Conservation (phyloP, 2,329 filamentous ascomycete species). For the Xylariaceae sp. region DNA sequence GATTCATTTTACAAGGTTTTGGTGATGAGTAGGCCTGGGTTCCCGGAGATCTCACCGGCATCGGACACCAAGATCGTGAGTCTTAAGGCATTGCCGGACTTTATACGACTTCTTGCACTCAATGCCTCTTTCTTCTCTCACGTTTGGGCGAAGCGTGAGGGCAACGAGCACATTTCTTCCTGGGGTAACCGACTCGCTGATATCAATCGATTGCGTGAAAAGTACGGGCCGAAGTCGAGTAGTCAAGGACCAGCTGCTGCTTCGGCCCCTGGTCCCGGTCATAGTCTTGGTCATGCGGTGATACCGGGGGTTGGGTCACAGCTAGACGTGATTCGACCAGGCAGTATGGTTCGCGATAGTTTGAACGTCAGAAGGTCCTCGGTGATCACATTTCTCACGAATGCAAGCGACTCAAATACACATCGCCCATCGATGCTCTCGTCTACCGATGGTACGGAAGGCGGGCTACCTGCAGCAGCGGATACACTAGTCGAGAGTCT, state of each 20-base stretch:
- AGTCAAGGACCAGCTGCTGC: constrained; percentile 25
- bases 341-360: constrained; percentile 53
- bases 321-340: constrained; percentile 37
- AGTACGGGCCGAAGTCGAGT: constrained; percentile 45
- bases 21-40: constrained; percentile 79
- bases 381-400: constrained; percentile 60
- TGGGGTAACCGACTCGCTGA: constrained; percentile 85
- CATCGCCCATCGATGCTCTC: constrained; percentile 56
- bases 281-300: constrained; percentile 31
- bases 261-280: constrained; percentile 32
- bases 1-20: constrained; percentile 78
- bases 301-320: constrained; percentile 31
- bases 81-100: constrained; percentile 72
- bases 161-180: constrained; percentile 77
- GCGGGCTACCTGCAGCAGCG: constrained; percentile 31
- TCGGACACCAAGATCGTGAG: constrained; percentile 86
- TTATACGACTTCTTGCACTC: constrained; percentile 82
- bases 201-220: constrained; percentile 76
- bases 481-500: constrained; percentile 43
- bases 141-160: constrained; percentile 76
- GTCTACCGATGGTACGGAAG: constrained; percentile 52
- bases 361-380: constrained; percentile 51
- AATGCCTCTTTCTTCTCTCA: constrained; percentile 91
- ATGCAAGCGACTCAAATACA: constrained; percentile 50
- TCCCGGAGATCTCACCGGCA: constrained; percentile 87